These are phyloP conservation scores for Yamadazyma sp. DNA, from an alignment of 805 yeast species.

Conservation along the genomic window DNA sequence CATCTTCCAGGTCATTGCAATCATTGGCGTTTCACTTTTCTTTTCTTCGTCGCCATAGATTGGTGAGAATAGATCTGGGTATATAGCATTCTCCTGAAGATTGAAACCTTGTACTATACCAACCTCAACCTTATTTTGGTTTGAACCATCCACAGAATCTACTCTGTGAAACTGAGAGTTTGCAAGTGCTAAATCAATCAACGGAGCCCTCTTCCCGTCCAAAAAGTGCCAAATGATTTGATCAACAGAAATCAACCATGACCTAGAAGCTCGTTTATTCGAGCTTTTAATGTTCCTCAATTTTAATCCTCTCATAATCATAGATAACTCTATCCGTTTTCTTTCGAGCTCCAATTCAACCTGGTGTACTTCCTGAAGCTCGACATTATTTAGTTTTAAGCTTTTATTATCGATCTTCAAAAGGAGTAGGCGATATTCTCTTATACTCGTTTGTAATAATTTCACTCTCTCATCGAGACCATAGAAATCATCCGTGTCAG, in stretches of 20 bases:
- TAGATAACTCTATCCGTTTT: constrained; percentile 32
- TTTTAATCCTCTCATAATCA: constrained; percentile 33
- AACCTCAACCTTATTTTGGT: constrained; percentile 58
- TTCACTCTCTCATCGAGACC: constrained; percentile 32
- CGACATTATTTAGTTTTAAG: constrained; percentile 19
- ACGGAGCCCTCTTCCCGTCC: constrained; percentile 57
- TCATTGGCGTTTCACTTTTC: constrained; percentile 17
- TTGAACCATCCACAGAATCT: constrained; percentile 65
- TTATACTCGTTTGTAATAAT: constrained; percentile 30
- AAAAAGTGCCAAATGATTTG: constrained; percentile 71
- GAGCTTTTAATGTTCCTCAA: constrained; percentile 22
- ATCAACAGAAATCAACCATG: constrained; percentile 47
- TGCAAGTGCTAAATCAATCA: constrained; percentile 68
- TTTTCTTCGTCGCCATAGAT: constrained; percentile 17
- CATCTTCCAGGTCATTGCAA: constrained; percentile 64
- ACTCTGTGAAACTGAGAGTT: constrained; percentile 59
- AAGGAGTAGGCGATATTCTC: constrained; percentile 34
- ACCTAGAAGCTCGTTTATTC: constrained; percentile 21
- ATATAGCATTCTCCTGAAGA: constrained; percentile 52
- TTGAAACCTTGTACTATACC: constrained; percentile 69
- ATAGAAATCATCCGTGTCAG: constrained; percentile 36
- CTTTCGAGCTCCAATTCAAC: constrained; percentile 35
- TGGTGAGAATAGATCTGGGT: constrained; percentile 72
- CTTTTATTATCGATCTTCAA: constrained; percentile 40
- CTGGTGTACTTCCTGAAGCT: constrained; percentile 20